These are phyloP conservation scores for Colletotrichum sp. DNA, from an alignment of 2,329 filamentous ascomycete genomes.

Conservation along the genomic window DNA sequence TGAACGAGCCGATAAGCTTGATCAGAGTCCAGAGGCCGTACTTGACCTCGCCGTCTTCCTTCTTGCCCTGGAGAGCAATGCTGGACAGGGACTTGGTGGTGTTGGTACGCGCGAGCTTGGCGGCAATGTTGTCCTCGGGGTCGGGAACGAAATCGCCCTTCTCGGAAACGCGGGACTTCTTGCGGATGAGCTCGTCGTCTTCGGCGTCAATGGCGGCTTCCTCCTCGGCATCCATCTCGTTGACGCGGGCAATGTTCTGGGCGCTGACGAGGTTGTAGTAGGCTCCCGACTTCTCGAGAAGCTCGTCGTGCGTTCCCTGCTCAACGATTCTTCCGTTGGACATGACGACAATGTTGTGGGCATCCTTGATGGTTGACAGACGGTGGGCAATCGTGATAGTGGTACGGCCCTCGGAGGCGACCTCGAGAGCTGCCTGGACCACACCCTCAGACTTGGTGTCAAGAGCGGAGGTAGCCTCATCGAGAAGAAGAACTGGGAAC, in stretches of 20 bases:
- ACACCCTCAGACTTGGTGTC: conserved; percentile 95
- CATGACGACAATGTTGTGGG: conserved; percentile 97
- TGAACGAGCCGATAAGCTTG: conserved; percentile 82
- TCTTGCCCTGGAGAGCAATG: conserved; percentile 65
- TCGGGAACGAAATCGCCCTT: conserved; percentile 52
- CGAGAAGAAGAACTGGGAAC: conserved; percentile 75
- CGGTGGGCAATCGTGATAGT: conserved; percentile 97
- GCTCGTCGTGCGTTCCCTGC: conserved; percentile 84
- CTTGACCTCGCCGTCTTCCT: conserved; percentile 55
- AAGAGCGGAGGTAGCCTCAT: conserved; percentile 92
- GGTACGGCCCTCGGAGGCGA: conserved; percentile 83
- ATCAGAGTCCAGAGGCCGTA: conserved; percentile 80
- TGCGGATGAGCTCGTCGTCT: conserved; percentile 55
- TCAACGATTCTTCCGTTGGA: conserved; percentile 84
- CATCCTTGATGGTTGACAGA: conserved; percentile 90
- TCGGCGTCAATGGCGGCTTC: conserved; percentile 53
- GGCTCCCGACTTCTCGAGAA: conserved; percentile 73
- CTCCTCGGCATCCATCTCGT: conserved; percentile 57
- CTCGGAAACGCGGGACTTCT: conserved; percentile 46
- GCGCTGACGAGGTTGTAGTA: conserved; percentile 89
- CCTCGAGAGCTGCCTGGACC: conserved; percentile 91
- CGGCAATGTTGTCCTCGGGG: conserved; percentile 66
- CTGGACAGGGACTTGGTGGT: conserved; percentile 72
- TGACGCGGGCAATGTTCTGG: conserved; percentile 76
- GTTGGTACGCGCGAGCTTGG: conserved; percentile 59